These are phyloP conservation scores for Paratrypanosoma confusum DNA, from an alignment of 208 protist species.

Conservation along the genomic window DNA sequence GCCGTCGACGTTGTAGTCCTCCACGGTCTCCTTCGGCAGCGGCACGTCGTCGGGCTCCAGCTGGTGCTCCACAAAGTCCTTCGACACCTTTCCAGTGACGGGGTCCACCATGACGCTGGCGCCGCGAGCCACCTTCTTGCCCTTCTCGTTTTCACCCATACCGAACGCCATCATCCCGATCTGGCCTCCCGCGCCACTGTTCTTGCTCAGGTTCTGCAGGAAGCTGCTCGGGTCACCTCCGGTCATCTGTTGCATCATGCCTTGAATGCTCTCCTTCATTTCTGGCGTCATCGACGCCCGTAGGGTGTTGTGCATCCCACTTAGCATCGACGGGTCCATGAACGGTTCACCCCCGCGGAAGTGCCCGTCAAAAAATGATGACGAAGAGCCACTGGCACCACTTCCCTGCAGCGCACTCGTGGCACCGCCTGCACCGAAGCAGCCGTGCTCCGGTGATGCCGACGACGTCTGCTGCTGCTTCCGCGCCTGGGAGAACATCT, in stretches of 20 bases:
- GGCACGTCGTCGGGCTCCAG: slow-evolving; percentile 75
- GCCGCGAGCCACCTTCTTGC: slow-evolving; percentile 78
- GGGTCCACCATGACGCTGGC: slow-evolving; percentile 68
- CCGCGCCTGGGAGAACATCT: slow-evolving; percentile 42
- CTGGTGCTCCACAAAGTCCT: slow-evolving; percentile 83
- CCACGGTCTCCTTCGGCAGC: slow-evolving; percentile 71
- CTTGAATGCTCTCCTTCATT: slow-evolving; percentile 72
- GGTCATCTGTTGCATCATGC: slow-evolving; percentile 38
- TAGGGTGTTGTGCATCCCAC: slow-evolving; percentile 61
- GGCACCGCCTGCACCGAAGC: too few species aligned
- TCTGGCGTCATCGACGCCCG: slow-evolving; percentile 62
- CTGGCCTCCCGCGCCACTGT: slow-evolving; percentile 38
- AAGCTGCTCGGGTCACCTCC: slow-evolving; percentile 12
- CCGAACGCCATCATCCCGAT: slow-evolving; percentile 89
- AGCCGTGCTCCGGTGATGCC: too few species aligned
- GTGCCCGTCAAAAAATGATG: slow-evolving; percentile 64
- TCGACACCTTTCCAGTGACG: slow-evolving; percentile 66
- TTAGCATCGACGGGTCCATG: slow-evolving; percentile 42
- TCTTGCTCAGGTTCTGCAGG: slow-evolving; percentile 25
- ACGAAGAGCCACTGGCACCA: slow-evolving; percentile 1
- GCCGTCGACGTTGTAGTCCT: slow-evolving; percentile 55
- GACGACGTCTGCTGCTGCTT: slow-evolving; percentile 4
- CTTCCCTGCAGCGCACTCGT: slow-evolving; percentile 1
- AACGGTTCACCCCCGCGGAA: slow-evolving; percentile 44
- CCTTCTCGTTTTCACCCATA: slow-evolving; percentile 79